Conservation (phyloP, 768 basidiomycete species). For the Boletus rufocinnamomeus region DNA sequence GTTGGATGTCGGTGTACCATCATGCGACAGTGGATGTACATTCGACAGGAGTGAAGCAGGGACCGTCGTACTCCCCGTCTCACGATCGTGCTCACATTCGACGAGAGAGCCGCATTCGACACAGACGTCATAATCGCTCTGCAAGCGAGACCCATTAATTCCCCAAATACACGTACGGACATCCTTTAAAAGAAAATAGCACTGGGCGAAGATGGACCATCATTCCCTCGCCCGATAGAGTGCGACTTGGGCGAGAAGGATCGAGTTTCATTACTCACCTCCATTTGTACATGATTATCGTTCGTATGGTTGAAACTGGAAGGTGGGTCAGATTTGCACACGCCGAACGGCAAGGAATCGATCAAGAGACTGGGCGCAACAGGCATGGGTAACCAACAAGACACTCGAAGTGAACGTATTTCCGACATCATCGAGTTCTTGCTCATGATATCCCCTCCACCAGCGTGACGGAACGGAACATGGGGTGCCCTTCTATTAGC, state of each 20-base stretch:
- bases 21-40: slow-evolving; percentile 16
- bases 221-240: slow-evolving; percentile 20
- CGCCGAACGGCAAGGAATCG: neutral
- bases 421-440: neutral
- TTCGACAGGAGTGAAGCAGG: slow-evolving; percentile 1
- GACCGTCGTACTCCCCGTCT: slow-evolving; percentile 14
- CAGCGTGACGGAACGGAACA: slow-evolving; percentile 1
- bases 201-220: slow-evolving; percentile 1
- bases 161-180: neutral
- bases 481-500: slow-evolving; percentile 5
- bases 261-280: slow-evolving; percentile 47
- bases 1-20: slow-evolving; percentile 9
- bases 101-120: slow-evolving; percentile 64
- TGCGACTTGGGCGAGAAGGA: slow-evolving; percentile 19
- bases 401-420: neutral
- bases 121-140: slow-evolving; percentile 79
- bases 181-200: slow-evolving; percentile 7
- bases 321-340: slow-evolving; percentile 19
- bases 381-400: slow-evolving; percentile 1
- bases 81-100: slow-evolving; percentile 67
- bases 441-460: neutral
- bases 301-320: slow-evolving; percentile 72
- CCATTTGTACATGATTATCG: slow-evolving; percentile 70
- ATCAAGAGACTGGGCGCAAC: neutral
- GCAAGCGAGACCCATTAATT: slow-evolving; percentile 20